Evolutionary conservation across 352 stramenopile genomes (phyloP), one percentile per base, ranked within the genome.

Genomic region (Globisporangium iwayamae): DNA sequence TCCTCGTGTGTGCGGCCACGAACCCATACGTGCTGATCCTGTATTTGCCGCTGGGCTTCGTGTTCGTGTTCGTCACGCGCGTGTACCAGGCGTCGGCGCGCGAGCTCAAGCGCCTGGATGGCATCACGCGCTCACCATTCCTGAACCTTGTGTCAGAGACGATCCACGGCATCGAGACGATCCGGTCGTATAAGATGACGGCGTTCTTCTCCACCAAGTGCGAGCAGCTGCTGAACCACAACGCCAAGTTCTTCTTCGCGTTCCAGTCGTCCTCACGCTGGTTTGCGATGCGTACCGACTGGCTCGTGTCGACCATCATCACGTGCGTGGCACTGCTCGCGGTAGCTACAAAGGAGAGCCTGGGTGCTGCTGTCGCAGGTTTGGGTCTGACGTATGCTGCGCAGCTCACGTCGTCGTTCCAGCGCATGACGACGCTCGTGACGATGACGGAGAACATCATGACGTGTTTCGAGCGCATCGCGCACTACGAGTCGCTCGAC

Each of bases 21-120:
- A 76, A 75, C 28, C 78, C 76, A 25, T 85, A 75, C 43, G 69
- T 88, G 18, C 34, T 91, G 5, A 72, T 87, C 11, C 34, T 87
- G 38, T 88, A 89, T 55, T 10, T 78, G 8, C 80, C 79, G 3
- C 67, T 86, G 3, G 48, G 28, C 11, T 68, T 84, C 52, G 60
- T 72, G 13, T 72, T 76, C 25, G 50, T 79, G 38, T 65, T 70
- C 10, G 60, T 83, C 25, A 83, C 82, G 62, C 85, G 87, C 32
- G 97, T 96, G 56, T 97, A 93, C 63, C 71, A 96, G 50, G 56
- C 62, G 32, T 36, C 70, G 6, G 66, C 83, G 56, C 72, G 75
- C 9, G 94, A 98, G 65, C 70, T 98, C n/a, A 97, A 98, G 76
- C 83, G 96, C 14, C 75, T 98, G 14, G 96, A 99, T 67, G 83